Percentiles rank a stretch among this genome's conserved stretches.
phyloP scores from a whole-genome alignment of 257 asterid genomes.

The Gardenia jasminoides region DNA sequence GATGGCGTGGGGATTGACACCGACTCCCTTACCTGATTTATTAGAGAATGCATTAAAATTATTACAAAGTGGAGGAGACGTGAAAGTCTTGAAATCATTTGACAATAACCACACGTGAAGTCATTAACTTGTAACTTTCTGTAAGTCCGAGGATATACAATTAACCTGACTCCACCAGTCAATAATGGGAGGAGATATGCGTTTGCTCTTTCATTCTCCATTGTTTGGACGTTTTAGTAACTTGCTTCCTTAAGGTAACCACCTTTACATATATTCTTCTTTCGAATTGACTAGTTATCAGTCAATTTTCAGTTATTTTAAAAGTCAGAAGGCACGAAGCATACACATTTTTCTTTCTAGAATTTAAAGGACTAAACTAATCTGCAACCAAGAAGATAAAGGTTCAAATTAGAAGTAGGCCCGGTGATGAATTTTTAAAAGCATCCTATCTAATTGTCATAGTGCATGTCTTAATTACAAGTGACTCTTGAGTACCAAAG shows the following conservation, averaged over 20 bases:
- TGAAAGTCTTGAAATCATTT: not conserved
- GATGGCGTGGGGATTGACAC: too few species aligned
- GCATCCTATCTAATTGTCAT: not conserved
- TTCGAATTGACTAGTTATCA: not conserved
- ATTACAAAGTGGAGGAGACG: not conserved
- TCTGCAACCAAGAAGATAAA: not conserved
- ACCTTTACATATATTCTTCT: not conserved
- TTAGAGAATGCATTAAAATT: too few species aligned
- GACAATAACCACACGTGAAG: not conserved
- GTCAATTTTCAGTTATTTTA: not conserved
- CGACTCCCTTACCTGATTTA: too few species aligned
- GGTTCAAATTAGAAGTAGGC: not conserved
- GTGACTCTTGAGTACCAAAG: too few species aligned
- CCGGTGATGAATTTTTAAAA: not conserved
- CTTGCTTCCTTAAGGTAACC: not conserved
- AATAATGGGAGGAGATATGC: not conserved
- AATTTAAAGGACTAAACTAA: not conserved
- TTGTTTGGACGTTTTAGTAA: not conserved
- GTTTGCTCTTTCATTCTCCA: not conserved
- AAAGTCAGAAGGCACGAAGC: not conserved
- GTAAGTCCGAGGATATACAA: not conserved
- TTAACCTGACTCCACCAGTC: not conserved
- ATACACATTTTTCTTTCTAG: not conserved
- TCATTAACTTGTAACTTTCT: not conserved
- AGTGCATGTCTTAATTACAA: too few species aligned